Percentiles rank a stretch among this genome's conserved stretches.
These are phyloP conservation scores for Cytospora mali DNA, from an alignment of 2,329 filamentous ascomycete species.

Conservation along the genomic window DNA sequence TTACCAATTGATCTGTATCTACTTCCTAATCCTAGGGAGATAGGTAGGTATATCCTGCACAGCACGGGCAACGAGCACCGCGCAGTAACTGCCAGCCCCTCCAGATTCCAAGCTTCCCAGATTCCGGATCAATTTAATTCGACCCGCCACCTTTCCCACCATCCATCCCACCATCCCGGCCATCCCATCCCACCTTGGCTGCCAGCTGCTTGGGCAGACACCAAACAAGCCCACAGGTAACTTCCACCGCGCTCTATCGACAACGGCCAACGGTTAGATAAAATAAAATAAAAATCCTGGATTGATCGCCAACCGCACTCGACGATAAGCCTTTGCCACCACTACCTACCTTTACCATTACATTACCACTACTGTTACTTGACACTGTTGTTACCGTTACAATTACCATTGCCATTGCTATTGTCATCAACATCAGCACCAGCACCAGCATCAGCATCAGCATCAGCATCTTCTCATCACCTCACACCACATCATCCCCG, in stretches of 20 bases:
- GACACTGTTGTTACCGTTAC: background rate
- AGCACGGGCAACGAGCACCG: background rate
- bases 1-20: no score
- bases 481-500: background rate
- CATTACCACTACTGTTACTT: background rate
- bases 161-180: background rate
- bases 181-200: no score
- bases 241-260: background rate
- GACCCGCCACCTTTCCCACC: background rate
- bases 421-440: background rate
- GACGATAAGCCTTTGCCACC: constrained; percentile 2
- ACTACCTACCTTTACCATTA: background rate
- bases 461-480: constrained; percentile 15
- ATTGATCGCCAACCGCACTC: constrained; percentile 20
- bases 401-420: background rate
- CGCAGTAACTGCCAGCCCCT: background rate
- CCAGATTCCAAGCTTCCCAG: background rate
- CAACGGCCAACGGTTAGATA: background rate
- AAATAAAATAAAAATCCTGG: constrained; percentile 11
- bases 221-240: no score
- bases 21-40: no score
- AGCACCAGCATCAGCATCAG: background rate
- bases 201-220: no score
- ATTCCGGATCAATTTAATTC: background rate
- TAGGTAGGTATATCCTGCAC: background rate